Evolutionary conservation across 768 basidiomycete species (phyloP), one percentile per base, ranked within the genome.

Genomic region (Panaeolus papilionaceus): DNA sequence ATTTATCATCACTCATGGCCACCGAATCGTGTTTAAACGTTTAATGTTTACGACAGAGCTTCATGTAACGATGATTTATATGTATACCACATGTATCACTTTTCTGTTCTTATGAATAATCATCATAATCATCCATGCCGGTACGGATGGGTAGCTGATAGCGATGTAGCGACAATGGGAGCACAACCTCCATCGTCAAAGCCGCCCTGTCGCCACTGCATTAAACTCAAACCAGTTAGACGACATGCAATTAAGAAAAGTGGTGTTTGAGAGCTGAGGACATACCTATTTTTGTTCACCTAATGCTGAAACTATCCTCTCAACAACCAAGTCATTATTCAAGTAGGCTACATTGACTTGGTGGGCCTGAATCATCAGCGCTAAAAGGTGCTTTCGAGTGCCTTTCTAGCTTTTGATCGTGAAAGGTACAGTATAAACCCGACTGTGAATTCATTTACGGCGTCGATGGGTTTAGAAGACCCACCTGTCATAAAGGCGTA

Each of bases 201-300:
- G 26, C 54, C 54, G 4, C 28, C 54, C 33, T 58, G 28, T 33
- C 20, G 33, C 54, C 54, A 26, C 33, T 58, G 14, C 33, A 58
- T 58, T 58, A 58, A 58, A 16, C 54, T 33, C 54, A 58, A 28
- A 28, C 14, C 54, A 58, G 54, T 58, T 58, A 58, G 33, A 37
- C 54, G 28, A 37, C 28, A 58, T 28, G 9, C 16, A 37, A 33
- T 58, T 37, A 33, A 2, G 54, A 28, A 37, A 14, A 58, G 54
- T 58, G 54, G 54, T 58, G 54, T 33, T 58, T 58, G 14, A 37
- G 54, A 16, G 54, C 14, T 2, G 11, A 16, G 33, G 33, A 28
- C 33, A 33, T 58, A 1, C 6, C 1, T 28, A 33, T 58, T 16
- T 58, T 28, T 16, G 3, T 8, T 33, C 3, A 4, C 12, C 16